These are phyloP conservation scores for Incumbomyces delicatus DNA, from an alignment of 2,329 filamentous ascomycete species.

Conservation along the genomic window DNA sequence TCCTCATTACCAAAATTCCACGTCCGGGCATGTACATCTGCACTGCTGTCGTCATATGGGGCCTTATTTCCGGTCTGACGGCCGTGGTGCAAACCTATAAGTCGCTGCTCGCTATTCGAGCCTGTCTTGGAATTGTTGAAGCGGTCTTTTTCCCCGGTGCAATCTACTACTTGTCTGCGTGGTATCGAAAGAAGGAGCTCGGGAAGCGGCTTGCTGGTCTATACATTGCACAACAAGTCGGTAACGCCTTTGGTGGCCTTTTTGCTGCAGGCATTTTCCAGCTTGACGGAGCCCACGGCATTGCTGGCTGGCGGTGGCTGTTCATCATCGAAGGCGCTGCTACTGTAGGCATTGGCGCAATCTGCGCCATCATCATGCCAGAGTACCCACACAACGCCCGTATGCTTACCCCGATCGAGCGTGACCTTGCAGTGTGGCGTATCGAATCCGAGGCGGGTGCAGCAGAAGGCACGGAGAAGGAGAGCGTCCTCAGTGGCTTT, in stretches of 20 bases:
- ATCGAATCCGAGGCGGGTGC: slow-evolving; percentile 30
- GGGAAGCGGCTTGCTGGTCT: slow-evolving; percentile 29
- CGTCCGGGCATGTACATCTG: slow-evolving; percentile 38
- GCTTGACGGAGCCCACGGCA: slow-evolving; percentile 32
- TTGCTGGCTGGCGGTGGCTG: slow-evolving; percentile 20
- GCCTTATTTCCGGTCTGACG: slow-evolving; percentile 26
- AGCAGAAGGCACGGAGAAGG: slow-evolving; percentile 29
- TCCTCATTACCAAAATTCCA: slow-evolving; percentile 31
- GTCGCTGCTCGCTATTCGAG: slow-evolving; percentile 32
- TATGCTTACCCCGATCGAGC: slow-evolving; percentile 23
- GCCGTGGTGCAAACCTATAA: slow-evolving; percentile 31
- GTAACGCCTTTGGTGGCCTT: slow-evolving; percentile 61
- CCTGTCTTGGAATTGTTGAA: slow-evolving; percentile 31
- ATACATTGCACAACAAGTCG: slow-evolving; percentile 51
- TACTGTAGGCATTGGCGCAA: slow-evolving; percentile 23
- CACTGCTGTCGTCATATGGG: slow-evolving; percentile 28
- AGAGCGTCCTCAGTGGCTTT: slow-evolving; percentile 19
- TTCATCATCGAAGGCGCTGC: slow-evolving; percentile 25
- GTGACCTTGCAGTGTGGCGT: slow-evolving; percentile 27
- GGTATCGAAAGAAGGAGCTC: slow-evolving; percentile 37
- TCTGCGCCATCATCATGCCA: slow-evolving; percentile 30
- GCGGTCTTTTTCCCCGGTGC: slow-evolving; percentile 50
- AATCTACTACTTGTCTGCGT: slow-evolving; percentile 31
- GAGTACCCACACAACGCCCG: slow-evolving; percentile 33
- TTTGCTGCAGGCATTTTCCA: slow-evolving; percentile 58